Percentiles rank a stretch among this genome's conserved stretches.
phyloP scores from a whole-genome alignment of 768 basidiomycete species.

The Termitomyces heimii region DNA sequence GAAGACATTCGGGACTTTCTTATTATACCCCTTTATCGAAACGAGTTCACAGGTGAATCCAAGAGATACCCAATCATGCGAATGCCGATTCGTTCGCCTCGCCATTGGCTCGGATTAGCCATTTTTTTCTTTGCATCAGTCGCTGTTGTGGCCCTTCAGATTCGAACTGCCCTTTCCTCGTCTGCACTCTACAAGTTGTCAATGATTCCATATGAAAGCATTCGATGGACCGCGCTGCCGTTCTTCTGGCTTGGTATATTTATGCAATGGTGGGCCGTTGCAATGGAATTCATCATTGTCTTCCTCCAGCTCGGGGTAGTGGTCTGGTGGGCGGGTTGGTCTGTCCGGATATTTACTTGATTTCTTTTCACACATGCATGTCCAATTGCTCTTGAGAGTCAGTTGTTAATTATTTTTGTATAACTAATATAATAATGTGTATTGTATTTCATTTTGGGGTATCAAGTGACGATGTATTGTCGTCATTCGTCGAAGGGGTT shows the following conservation, averaged over 20 bases:
- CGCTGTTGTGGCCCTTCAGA: conserved; percentile 48
- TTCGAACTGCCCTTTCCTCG: conserved; percentile 52
- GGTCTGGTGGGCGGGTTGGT: conserved; percentile 77
- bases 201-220: conserved; percentile 52
- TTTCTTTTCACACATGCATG: conserved; percentile 1
- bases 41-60: conserved; percentile 76
- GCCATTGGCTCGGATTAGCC: conserved; percentile 62
- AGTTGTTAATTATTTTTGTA: background rate
- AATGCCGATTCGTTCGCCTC: conserved; percentile 57
- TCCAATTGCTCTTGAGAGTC: background rate
- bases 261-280: conserved; percentile 62
- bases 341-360: conserved; percentile 41
- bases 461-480: background rate
- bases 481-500: background rate
- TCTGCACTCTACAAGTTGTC: conserved; percentile 46
- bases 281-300: conserved; percentile 53
- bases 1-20: conserved; percentile 77
- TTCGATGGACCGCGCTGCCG: conserved; percentile 60
- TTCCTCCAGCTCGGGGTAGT: conserved; percentile 52
- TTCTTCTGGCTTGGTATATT: conserved; percentile 60
- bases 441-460: conserved; percentile 1
- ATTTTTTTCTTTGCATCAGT: conserved; percentile 44
- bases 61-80: conserved; percentile 56
- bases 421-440: background rate
- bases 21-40: conserved; percentile 76